phyloP scores from a whole-genome alignment of 2,329 filamentous ascomycete genomes.

The Ceratocystis colombiana region DNA sequence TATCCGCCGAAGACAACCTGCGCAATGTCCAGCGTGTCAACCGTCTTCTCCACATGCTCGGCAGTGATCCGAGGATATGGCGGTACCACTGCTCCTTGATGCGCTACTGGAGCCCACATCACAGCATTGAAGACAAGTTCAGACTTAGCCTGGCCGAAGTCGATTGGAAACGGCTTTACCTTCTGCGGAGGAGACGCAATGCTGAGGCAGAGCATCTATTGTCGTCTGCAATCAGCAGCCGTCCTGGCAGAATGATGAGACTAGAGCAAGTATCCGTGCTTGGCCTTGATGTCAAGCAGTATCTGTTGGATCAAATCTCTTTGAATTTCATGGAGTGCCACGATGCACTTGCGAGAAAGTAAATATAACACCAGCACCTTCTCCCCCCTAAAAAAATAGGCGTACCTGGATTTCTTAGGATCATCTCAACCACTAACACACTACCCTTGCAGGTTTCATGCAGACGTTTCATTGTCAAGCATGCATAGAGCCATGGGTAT shows the following conservation, averaged over 20 bases:
- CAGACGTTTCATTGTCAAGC: slow-evolving; percentile 33
- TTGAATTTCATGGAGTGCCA: slow-evolving; percentile 46
- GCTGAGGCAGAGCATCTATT: slow-evolving; percentile 45
- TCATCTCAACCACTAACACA: slow-evolving; percentile 11
- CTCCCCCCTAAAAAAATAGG: background rate
- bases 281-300: slow-evolving; percentile 85
- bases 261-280: slow-evolving; percentile 60
- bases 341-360: slow-evolving; percentile 68
- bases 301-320: slow-evolving; percentile 56
- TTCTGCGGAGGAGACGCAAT: slow-evolving; percentile 46
- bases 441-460: slow-evolving; percentile 23
- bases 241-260: slow-evolving; percentile 57
- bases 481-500: slow-evolving; percentile 75
- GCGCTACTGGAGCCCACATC: slow-evolving; percentile 61
- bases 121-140: slow-evolving; percentile 51
- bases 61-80: slow-evolving; percentile 70
- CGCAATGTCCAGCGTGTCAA: slow-evolving; percentile 45
- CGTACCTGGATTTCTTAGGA: background rate
- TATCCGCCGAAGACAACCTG: slow-evolving; percentile 47
- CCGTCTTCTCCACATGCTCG: slow-evolving; percentile 53
- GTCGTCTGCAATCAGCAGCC: slow-evolving; percentile 58
- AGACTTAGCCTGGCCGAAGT: slow-evolving; percentile 44
- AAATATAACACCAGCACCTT: slow-evolving; percentile 26
- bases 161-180: slow-evolving; percentile 65
- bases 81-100: slow-evolving; percentile 63